phyloP scores from a whole-genome alignment of 345 rosid species.

The Cardamine resedifolia region DNA sequence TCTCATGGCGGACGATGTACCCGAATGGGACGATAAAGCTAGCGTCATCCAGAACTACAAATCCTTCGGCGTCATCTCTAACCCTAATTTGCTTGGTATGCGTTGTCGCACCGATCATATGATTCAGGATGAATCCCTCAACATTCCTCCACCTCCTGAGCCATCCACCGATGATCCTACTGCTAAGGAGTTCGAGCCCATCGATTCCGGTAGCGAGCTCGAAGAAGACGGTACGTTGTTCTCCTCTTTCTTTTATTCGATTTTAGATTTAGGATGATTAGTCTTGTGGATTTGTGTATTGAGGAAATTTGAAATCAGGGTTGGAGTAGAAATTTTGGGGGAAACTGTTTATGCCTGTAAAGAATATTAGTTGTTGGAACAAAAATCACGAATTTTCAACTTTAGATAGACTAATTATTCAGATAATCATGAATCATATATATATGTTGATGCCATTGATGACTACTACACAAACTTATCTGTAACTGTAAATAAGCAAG shows the following conservation, averaged over 20 bases:
- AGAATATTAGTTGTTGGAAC: background rate
- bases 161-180: constrained; percentile 39
- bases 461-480: background rate
- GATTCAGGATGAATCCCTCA: constrained; percentile 68
- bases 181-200: constrained; percentile 50
- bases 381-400: background rate
- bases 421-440: background rate
- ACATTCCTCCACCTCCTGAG: constrained; percentile 55
- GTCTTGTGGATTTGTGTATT: constrained; percentile 1
- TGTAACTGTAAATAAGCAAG: constrained; percentile 4
- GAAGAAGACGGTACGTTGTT: constrained; percentile 66
- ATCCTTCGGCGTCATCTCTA: constrained; percentile 83
- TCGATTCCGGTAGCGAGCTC: constrained; percentile 83
- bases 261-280: background rate
- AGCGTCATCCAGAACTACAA: constrained; percentile 83
- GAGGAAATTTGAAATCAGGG: constrained; percentile 14
- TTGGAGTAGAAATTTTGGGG: background rate
- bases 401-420: background rate
- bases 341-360: background rate
- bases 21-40: constrained; percentile 80
- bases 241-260: background rate
- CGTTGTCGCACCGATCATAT: constrained; percentile 69
- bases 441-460: background rate
- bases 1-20: constrained; percentile 47
- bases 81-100: constrained; percentile 79